Conservation (phyloP, 202 grass and related monocot species). For the Elaeis oleifera region DNA sequence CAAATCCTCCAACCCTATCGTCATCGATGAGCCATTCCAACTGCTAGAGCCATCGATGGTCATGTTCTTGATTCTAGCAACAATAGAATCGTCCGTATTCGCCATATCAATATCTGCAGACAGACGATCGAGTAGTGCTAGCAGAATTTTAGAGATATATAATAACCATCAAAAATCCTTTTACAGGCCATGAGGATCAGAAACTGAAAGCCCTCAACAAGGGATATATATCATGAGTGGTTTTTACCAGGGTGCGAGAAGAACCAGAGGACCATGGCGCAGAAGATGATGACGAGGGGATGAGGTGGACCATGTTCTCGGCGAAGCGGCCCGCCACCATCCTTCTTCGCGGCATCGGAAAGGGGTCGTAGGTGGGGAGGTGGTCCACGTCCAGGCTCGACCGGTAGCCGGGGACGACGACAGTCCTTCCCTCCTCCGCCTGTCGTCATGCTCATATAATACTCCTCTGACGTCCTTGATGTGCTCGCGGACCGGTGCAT, state of each 20-base stretch:
- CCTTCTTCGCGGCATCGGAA: conserved; percentile 63
- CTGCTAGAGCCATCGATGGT: neutral
- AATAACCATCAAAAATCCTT: too few relatives aligned
- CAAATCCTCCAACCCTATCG: neutral
- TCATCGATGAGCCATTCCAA: conserved; percentile 23
- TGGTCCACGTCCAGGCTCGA: conserved; percentile 26
- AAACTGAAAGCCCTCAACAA: neutral
- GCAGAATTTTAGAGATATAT: too few relatives aligned
- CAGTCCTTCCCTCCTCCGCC: too few relatives aligned
- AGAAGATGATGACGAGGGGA: conserved; percentile 49
- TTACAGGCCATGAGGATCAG: too few relatives aligned
- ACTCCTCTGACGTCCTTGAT: too few relatives aligned
- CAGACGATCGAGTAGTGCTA: neutral
- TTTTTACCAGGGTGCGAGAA: conserved; percentile 42
- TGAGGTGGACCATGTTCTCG: conserved; percentile 42
- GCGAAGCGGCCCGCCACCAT: conserved; percentile 39
- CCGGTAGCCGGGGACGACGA: too few relatives aligned
- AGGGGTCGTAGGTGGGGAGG: conserved; percentile 46
- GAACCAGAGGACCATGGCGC: conserved; percentile 50
- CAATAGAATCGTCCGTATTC: neutral
- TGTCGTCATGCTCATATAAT: conserved; percentile 17
- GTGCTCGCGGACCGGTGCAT: conserved; percentile 43
- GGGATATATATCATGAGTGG: too few relatives aligned
- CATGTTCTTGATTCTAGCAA: conserved; percentile 12
- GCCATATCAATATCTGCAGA: neutral